These are phyloP conservation scores for Tolypocladium ophioglossoides DNA, from an alignment of 2,329 filamentous ascomycete species.

Conservation along the genomic window DNA sequence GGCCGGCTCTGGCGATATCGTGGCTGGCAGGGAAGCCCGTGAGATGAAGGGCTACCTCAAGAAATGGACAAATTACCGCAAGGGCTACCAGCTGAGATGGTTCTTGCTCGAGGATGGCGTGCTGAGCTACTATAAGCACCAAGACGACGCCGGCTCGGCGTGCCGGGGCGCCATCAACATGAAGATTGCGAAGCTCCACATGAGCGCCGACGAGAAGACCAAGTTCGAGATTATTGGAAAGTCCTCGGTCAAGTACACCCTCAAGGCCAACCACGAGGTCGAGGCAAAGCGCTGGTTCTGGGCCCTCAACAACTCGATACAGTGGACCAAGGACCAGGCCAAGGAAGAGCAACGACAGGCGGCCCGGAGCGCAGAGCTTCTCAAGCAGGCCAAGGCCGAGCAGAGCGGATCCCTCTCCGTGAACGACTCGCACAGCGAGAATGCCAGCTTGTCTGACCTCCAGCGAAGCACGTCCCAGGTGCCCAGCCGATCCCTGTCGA, in stretches of 20 bases:
- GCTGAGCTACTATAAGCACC: constrained; percentile 97
- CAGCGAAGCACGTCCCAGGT: constrained; percentile 34
- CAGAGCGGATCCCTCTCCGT: constrained; percentile 42
- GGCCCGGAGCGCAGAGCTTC: constrained; percentile 60
- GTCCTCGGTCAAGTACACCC: constrained; percentile 94
- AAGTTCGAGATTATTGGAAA: constrained; percentile 97
- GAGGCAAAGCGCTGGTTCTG: constrained; percentile 99
- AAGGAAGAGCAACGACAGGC: constrained; percentile 77
- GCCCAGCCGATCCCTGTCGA: constrained; percentile 15
- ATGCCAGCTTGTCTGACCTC: constrained; percentile 37
- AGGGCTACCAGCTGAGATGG: constrained; percentile 93
- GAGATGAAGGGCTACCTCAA: constrained; percentile 99
- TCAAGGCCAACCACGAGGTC: constrained; percentile 96
- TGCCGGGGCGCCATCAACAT: constrained; percentile 98
- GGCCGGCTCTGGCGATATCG: constrained; percentile 44
- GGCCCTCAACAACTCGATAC: constrained; percentile 97
- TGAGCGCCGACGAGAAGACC: constrained; percentile 95
- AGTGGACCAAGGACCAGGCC: constrained; percentile 95
- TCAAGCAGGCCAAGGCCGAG: constrained; percentile 72
- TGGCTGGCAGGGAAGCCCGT: constrained; percentile 73
- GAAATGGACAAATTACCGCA: constrained; percentile 99
- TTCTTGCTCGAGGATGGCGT: constrained; percentile 97
- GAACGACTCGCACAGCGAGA: constrained; percentile 39
- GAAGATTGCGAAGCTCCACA: constrained; percentile 87
- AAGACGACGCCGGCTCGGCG: constrained; percentile 91